A percentile compares a stretch with the other conserved stretches of the same genome.
Evolutionary conservation across 1,284 basidiomycete species (phyloP).

Genomic region (Malassezia sympodialis): DNA sequence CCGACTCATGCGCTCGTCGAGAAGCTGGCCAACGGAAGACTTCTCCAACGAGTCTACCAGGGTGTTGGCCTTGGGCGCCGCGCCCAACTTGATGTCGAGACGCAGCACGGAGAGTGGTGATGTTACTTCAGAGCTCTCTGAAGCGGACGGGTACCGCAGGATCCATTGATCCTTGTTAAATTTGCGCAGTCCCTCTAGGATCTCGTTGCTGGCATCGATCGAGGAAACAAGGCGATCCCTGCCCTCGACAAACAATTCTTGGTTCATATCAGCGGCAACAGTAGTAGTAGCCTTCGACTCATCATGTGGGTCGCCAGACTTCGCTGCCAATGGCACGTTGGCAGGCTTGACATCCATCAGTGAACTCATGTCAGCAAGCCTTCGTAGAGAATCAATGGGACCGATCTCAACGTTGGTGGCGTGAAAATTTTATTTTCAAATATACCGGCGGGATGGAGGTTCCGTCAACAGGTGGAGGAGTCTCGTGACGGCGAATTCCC

Average conservation of each 20-base stretch:
- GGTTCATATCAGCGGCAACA: conserved; percentile 4
- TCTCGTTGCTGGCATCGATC: conserved; percentile 61
- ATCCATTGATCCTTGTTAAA: conserved; percentile 81
- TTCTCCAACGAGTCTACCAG: conserved; percentile 86
- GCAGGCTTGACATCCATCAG: neutral
- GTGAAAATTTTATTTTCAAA: neutral
- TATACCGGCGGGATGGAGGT: neutral
- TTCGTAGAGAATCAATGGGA: neutral
- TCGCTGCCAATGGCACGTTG: neutral
- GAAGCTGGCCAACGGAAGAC: conserved; percentile 77
- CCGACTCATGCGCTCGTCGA: conserved; percentile 73
- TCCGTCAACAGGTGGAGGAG: neutral
- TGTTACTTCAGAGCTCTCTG: conserved; percentile 15
- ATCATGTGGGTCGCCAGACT: neutral
- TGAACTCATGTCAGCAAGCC: neutral
- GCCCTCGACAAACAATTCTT: conserved; percentile 5
- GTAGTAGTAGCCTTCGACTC: neutral
- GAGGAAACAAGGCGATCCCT: conserved; percentile 58
- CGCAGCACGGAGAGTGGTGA: conserved; percentile 58
- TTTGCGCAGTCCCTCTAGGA: conserved; percentile 63
- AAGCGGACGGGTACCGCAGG: conserved; percentile 62
- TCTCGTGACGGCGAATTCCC: neutral
- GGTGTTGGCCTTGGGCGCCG: conserved; percentile 51
- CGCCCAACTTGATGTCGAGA: conserved; percentile 81
- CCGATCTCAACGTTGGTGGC: neutral